Base-by-base conservation (phyloP, 495 filamentous ascomycete species). In the Cryomyces antarcticus region DNA sequence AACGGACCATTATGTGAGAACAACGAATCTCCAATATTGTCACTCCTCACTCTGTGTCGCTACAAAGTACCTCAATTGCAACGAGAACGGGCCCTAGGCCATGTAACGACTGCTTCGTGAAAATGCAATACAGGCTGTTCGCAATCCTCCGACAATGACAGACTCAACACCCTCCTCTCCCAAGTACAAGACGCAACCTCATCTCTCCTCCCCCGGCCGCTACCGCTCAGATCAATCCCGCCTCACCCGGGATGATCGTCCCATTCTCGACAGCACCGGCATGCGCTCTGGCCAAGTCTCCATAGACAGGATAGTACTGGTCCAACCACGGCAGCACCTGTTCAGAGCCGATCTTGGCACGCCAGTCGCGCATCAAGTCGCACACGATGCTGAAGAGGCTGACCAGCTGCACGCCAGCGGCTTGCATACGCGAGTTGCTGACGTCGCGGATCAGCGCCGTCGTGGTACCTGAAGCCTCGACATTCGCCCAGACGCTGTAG, bases 321-420 rank as follows among this genome's bases (percentile, higher is more conserved):
- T 84, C 79, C 39, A 85, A 59, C 51, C 63, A 77, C 5, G 79
- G 77, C 47, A 79, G 52, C 5, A 87, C 46, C 58, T 80, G 63
- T 9, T 43, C 36, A 6, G 75, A 58, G 9, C 79, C 80, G n/a
- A 80, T 80, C 0, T 65, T 72, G 41, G 67, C 63, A 17, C 80
- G 64, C 80, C 81, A 84, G 59, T 86, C 80, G 10, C 80, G 65
- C 80, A 86, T 85, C 47, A 87, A 57, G 54, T 85, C 80, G 50
- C 67, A 65, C 5, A 73, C 60, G 49, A 87, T 75, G n/a, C 60
- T 68, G 45, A 85, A 85, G 43, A 76, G 56, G 5, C 70, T 71
- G 7, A 73, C 57, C 6, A 71, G 54, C 7, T 78, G 72, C 6
- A 84, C 81, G 6, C 80, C 81, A 0, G 77, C 74, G 9, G 57